Base-by-base conservation (phyloP, 768 basidiomycete species). In the Pulveroboletus frians region DNA sequence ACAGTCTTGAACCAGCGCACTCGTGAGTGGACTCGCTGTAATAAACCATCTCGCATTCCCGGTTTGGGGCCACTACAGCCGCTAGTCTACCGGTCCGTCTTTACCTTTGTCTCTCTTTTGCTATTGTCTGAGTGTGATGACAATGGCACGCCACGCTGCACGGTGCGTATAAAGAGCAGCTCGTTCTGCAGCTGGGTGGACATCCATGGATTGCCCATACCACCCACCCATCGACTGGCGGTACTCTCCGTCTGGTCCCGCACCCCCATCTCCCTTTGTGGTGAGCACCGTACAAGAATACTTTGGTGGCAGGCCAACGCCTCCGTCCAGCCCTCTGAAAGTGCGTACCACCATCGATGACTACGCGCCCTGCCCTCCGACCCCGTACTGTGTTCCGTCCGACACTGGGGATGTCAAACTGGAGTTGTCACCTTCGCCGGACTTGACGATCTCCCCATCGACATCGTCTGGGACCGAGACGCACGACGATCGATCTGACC, bases 1-100 rank as follows among this genome's bases (percentile, higher is more conserved):
- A 82, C 81, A 78, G 85, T 77, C 85, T 89, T 85, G 88, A 89
- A 88, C 84, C 83, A 86, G 88, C 87, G 88, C 88, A 80, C 88
- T 77, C 68, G 72, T 75, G 78, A 71, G 69, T 69, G 59, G 67
- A 38, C 55, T 67, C 78, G 85, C 80, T 79, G 85, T 71, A 71
- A 20, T 52, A 69, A 68, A 69, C 76, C 78, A 76, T 78, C 76
- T 73, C 81, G 73, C 85, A 89, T 88, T 83, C 88, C 88, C 80
- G 74, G 75, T 60, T 85, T 74, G 71, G 78, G 84, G 84, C 86
- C 88, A 59, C 68, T 79, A 89, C 86, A 90, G 77, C 88, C 86
- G 72, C 80, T 88, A 56, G 60, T 65, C 85, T 77, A 88, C 57
- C 51, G 54, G 56, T 44, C 58, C 37, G 56, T 52, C 47, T 3